These are phyloP conservation scores for Rhododendron ferrugineum DNA, from an alignment of 148 eudicot genomes.

Conservation along the genomic window DNA sequence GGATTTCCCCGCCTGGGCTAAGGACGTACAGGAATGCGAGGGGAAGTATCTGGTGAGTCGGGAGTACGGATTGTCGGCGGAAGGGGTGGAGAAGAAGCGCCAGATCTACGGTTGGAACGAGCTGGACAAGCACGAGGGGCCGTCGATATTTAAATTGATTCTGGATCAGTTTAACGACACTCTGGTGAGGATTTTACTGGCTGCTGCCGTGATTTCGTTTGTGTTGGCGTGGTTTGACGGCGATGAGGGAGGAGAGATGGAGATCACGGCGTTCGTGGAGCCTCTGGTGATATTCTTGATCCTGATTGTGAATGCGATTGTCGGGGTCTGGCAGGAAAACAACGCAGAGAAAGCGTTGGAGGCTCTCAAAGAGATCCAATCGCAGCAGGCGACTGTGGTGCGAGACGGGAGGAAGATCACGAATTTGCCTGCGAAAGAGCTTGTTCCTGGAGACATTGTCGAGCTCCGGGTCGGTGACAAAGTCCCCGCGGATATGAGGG, in stretches of 20 bases:
- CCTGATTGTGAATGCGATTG: constrained; percentile 78
- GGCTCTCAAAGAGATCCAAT: constrained; percentile 90
- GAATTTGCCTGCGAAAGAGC: constrained; percentile 62
- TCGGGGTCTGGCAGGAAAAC: constrained; percentile 95
- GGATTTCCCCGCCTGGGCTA: constrained; percentile 35
- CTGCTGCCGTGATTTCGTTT: constrained; percentile 82
- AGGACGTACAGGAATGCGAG: constrained; percentile 39
- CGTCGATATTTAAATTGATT: constrained; percentile 36
- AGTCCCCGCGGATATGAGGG: constrained; percentile 97
- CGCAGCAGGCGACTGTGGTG: constrained; percentile 62
- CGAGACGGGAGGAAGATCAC: constrained; percentile 54
- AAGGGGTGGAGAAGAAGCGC: constrained; percentile 34
- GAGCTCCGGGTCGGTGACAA: constrained; percentile 93
- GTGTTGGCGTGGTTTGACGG: constrained; percentile 83
- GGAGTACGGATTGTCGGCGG: constrained; percentile 27
- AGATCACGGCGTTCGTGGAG: constrained; percentile 80
- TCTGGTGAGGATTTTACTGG: constrained; percentile 46
- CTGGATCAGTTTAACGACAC: constrained; percentile 55
- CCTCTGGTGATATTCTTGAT: constrained; percentile 83
- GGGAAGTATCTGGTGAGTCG: constrained; percentile 27
- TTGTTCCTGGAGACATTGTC: constrained; percentile 91
- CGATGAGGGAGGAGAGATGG: constrained; percentile 71
- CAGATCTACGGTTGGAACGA: constrained; percentile 41
- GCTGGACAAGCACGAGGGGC: constrained; percentile 45
- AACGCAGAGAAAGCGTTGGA: constrained; percentile 94